phyloP scores from a whole-genome alignment of 805 yeast species.

The Candida anglica region DNA sequence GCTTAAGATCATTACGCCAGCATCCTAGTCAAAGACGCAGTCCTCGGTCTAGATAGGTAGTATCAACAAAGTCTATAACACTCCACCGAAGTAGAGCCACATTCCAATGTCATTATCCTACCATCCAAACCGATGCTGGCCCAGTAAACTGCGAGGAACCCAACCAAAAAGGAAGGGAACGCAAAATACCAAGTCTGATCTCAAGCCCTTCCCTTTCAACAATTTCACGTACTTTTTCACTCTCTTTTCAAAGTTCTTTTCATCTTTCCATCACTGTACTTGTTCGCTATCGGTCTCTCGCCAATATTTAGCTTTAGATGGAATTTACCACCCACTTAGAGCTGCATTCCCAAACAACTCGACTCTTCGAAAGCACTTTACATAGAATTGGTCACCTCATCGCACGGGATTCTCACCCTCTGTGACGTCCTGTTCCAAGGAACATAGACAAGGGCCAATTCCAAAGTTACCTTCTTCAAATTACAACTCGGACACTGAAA shows the following conservation, averaged over 20 bases:
- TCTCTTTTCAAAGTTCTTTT: slow-evolving; percentile 42
- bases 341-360: not conserved
- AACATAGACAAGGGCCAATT: too few species aligned
- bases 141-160: slow-evolving; percentile 38
- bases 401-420: slow-evolving; percentile 43
- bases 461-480: slow-evolving; percentile 33
- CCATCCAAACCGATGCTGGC: too few species aligned
- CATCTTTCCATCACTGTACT: slow-evolving; percentile 45
- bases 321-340: slow-evolving; percentile 23
- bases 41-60: slow-evolving; percentile 20
- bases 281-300: slow-evolving; percentile 47
- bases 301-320: slow-evolving; percentile 44
- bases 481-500: slow-evolving; percentile 36
- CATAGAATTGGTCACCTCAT: slow-evolving; percentile 23
- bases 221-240: slow-evolving; percentile 43
- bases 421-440: slow-evolving; percentile 35
- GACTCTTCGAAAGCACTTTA: slow-evolving; percentile 27
- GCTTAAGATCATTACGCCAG: too few species aligned
- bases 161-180: too few species aligned
- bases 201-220: slow-evolving; percentile 42
- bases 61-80: too few species aligned
- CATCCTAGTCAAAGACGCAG: slow-evolving; percentile 34
- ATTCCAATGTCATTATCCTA: too few species aligned
- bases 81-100: too few species aligned
- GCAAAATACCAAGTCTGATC: slow-evolving; percentile 33